Conservation (phyloP, 129 eudicot species). For the Cynara cardunculus region DNA sequence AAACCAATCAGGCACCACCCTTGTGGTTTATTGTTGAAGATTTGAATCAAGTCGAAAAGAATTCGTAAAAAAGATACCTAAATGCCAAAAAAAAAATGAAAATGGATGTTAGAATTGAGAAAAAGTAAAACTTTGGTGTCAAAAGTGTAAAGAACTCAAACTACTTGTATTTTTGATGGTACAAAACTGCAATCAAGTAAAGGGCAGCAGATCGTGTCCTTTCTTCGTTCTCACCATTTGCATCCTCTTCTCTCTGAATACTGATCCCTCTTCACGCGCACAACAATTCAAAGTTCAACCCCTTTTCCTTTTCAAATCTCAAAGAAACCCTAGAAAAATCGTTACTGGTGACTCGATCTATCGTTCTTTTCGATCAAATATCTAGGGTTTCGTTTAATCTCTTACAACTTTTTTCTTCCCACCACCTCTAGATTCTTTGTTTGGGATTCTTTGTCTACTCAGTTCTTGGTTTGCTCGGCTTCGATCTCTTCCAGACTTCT, state of each 20-base stretch:
- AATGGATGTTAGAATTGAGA: neutral
- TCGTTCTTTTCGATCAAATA: neutral
- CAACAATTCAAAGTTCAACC: conserved; percentile 23
- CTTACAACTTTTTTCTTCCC: neutral
- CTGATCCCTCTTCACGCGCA: conserved; percentile 16
- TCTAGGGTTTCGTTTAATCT: conserved; percentile 23
- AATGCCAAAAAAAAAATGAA: neutral
- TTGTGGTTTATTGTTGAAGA: neutral
- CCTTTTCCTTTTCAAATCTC: conserved; percentile 22
- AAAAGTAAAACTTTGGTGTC: neutral
- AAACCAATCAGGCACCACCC: too few relatives aligned
- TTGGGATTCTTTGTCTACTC: neutral
- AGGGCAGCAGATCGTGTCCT: conserved; percentile 15
- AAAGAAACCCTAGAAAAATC: conserved; percentile 28
- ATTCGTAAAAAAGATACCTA: neutral
- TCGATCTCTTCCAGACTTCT: conserved; percentile 20
- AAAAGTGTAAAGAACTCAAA: neutral
- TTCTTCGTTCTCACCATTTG: conserved; percentile 23
- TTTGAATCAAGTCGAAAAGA: neutral
- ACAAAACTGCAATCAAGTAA: conserved; percentile 11
- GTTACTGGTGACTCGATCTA: conserved; percentile 1
- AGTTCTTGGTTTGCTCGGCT: conserved; percentile 8
- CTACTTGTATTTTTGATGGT: neutral
- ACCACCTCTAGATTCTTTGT: conserved; percentile 15
- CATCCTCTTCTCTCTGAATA: conserved; percentile 25